Evolutionary conservation across 352 stramenopile genomes (phyloP), one percentile per base, ranked within the genome.

Genomic region (Albugo candida): DNA sequence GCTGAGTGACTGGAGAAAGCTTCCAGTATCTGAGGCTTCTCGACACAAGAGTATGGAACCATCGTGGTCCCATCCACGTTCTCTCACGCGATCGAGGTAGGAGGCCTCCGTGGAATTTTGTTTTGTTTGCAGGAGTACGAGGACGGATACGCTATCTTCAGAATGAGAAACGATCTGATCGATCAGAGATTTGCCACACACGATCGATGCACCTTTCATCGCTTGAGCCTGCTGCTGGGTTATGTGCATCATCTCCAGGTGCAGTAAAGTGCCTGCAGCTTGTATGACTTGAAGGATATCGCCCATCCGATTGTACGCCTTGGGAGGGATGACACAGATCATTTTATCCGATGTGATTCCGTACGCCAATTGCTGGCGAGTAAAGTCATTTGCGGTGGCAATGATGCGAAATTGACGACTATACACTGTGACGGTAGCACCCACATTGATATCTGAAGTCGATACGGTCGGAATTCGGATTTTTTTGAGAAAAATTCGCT

Each of bases 401-500:
- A 85, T 36, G 19, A 88, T 66, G 24, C 13, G 13, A 49, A 48
- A 11, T 16, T 17, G 11, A 0, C 27, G 24, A 17, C 38, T 62
- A 27, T 59, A 89, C 62, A 91, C 57, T 4, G 69, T 83, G 45
- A 93, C 47, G 31, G 63, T 74, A 12, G 67, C 61, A 19, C 80
- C 77, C 14, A 85, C 55, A 48, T 72, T 83, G 27, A 91, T 55
- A 48, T 88, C 65, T 0, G 70, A 60, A 14, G 71, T 54, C 13
- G 57, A 76, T 14, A 92, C 54, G 8, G 65, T 75, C 14, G 74
- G 69, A 36, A 87, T 81, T 40, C 55, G 64, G 42, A 84, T 89
- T 18, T 72, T 70, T 58, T 85, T 86, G 41, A 92, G 65, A 47
- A 92, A 89, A 27, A 66, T 48, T 6, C 65, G 70, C 41, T 63